Evolutionary conservation across 176 grass and related monocot species (phyloP).

Genomic region (Rhynchospora pubera): DNA sequence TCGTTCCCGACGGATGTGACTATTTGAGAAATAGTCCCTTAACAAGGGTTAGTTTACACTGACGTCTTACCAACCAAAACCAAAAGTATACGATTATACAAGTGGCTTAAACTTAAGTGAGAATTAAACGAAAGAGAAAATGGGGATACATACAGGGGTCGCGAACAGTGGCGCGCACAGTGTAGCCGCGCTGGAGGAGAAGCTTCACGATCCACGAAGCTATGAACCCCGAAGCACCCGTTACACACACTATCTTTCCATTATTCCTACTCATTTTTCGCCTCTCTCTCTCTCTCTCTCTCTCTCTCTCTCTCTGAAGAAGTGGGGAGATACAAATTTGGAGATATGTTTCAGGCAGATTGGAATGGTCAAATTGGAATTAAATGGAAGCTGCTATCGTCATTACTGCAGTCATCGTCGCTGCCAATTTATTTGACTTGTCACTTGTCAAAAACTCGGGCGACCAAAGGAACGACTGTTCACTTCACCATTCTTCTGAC

Average conservation of each 20-base stretch:
- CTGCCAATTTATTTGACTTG: too few species aligned
- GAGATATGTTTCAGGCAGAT: neutral
- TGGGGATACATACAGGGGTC: constrained; percentile 35
- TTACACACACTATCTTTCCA: constrained; percentile 34
- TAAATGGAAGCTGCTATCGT: too few species aligned
- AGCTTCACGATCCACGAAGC: constrained; percentile 55
- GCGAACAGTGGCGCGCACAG: constrained; percentile 46
- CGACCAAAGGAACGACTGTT: too few species aligned
- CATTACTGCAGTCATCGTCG: too few species aligned
- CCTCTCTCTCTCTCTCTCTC: neutral
- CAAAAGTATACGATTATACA: neutral
- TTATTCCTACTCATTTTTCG: neutral
- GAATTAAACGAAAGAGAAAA: neutral
- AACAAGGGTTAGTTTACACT: neutral
- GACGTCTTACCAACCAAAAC: neutral
- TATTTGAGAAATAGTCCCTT: neutral
- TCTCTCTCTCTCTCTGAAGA: too few species aligned
- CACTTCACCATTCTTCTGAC: too few species aligned
- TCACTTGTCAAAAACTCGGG: too few species aligned
- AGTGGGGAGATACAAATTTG: neutral
- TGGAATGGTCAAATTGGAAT: too few species aligned
- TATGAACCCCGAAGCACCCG: constrained; percentile 42
- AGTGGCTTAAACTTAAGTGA: neutral
- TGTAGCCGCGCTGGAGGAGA: constrained; percentile 45
- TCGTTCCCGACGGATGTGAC: neutral